Base-by-base conservation (phyloP, 1,139 yeast genomes). In the Lizanozyma gosingica region DNA sequence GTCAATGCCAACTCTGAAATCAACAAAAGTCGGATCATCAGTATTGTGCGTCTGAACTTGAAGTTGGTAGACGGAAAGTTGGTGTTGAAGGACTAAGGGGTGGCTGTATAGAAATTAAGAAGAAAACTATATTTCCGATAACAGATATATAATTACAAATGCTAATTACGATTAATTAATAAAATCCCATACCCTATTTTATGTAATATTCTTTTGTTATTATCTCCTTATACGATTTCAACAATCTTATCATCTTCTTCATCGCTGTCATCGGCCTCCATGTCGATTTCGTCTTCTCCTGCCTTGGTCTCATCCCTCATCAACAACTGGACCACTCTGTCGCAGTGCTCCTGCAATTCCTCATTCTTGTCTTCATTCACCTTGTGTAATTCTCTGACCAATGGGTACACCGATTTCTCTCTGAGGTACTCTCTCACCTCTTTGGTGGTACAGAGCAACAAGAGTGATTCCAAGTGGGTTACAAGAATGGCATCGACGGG, bases 331-430 rank as follows among this genome's bases (percentile, higher is more conserved):
- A 87, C 97, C 37, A 82, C 56, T 59, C 85, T 73, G 48, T 82
- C 86, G 63, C 85, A 78, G 43, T 81, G 60, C 37, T 84, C 95
- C 35, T 71, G 69, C 15, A 87, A 73, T 17, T 74, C 75, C 38
- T 83, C 92, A 41, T 79, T 75, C 11, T 6, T 6, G n/a, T 51
- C 52, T 14, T 78, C 76, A 4, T 71, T 65, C 36, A 74, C 80
- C 54, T 83, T 80, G 55, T 92, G 95, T 41, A 92, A 67, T 60
- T 86, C 96, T 55, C 95, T 80, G 39, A 92, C 70, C 45, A 92
- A 60, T 15, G 95, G 83, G 56, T 92, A 92, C 1, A 85, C 94
- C 2, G 88, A 73, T 56, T 83, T 85, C 27, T 70, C 73, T 59
- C 97, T 78, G 54, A 92, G 63, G 50, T 71, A 71, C 44, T 83